Base-by-base conservation (phyloP, 805 yeast genomes). In the Torulaspora indica region DNA sequence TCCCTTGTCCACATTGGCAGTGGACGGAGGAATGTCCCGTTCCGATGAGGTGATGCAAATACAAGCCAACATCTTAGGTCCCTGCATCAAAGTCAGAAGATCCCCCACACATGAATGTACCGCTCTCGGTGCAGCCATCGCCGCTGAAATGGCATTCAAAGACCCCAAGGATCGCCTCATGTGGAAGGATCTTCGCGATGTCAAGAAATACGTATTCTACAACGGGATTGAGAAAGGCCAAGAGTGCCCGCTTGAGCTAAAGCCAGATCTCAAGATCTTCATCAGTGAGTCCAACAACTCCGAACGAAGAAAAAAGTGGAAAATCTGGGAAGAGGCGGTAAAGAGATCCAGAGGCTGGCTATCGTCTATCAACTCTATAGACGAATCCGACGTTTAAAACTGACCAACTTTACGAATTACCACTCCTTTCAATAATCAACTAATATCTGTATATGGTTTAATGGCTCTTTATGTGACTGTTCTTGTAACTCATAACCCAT, bases 11-110 rank as follows among this genome's bases (percentile, higher is more conserved):
- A 60, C 73, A 12, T 69, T 84, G 47, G 82, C 87, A 25, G 96
- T 90, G 18, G 98, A 90, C 63, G 98, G 97, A 43, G 98, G 98
- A 54, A 84, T 90, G 93, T 84, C 95, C 17, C 79, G 85, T 56
- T 87, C 95, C 14, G 82, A 83, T 59, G 91, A 85, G 57, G 91
- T 89, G 41, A 84, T 91, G 83, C 95, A 87, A 70, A 87, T 90
- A 51, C 97, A 90, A 68, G 85, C 96, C 6, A 95, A 90, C 63
- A 82, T 90, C 49, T 73, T 88, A 54, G 97, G 97, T 3, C 91
- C 93, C 1, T 79, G 89, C 67, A 85, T 82, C 30, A 79, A 81
- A 22, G 91, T 90, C 34, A 77, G 78, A 54, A 75, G 96, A 56
- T 89, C 96, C 1, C 76, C 79, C 25, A 85, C 82, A 63, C 72